Percentiles rank a stretch among this genome's conserved stretches.
Evolutionary conservation across 2,329 filamentous ascomycete genomes (phyloP).

Genomic region (Fusarium papillatum): DNA sequence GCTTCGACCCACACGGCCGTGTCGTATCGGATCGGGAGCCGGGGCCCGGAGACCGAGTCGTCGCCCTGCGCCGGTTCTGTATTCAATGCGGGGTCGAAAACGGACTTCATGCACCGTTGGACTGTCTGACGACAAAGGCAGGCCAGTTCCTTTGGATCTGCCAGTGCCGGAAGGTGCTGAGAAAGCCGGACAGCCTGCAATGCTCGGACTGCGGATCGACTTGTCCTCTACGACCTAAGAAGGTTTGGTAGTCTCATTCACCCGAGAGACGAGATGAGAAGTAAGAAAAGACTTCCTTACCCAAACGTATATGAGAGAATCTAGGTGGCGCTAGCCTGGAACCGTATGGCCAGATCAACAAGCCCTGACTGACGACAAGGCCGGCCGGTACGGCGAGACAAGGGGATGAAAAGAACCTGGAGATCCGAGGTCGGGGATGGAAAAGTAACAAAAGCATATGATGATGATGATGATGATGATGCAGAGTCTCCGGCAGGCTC

Average conservation of each 20-base stretch:
- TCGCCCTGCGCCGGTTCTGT: slow-evolving; percentile 55
- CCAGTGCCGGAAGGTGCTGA: slow-evolving; percentile 52
- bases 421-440: slow-evolving; percentile 22
- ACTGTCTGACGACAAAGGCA: slow-evolving; percentile 53
- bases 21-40: slow-evolving; percentile 48
- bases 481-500: slow-evolving; percentile 1
- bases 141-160: slow-evolving; percentile 57
- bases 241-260: slow-evolving; percentile 39
- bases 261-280: background rate
- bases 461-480: too few relatives aligned
- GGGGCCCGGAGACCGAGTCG: slow-evolving; percentile 43
- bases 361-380: slow-evolving; percentile 5
- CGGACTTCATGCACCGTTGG: slow-evolving; percentile 53
- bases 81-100: slow-evolving; percentile 56
- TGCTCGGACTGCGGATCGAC: slow-evolving; percentile 52
- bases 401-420: background rate
- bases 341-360: background rate
- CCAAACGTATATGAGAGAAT: slow-evolving; percentile 15
- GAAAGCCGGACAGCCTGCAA: slow-evolving; percentile 50
- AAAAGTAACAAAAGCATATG: background rate
- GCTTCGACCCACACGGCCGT: slow-evolving; percentile 48
- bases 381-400: background rate
- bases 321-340: background rate
- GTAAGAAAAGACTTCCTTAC: background rate
- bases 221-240: slow-evolving; percentile 53